Base-by-base conservation (phyloP, 2,329 filamentous ascomycete species). In the Trichoderma aggressivum region DNA sequence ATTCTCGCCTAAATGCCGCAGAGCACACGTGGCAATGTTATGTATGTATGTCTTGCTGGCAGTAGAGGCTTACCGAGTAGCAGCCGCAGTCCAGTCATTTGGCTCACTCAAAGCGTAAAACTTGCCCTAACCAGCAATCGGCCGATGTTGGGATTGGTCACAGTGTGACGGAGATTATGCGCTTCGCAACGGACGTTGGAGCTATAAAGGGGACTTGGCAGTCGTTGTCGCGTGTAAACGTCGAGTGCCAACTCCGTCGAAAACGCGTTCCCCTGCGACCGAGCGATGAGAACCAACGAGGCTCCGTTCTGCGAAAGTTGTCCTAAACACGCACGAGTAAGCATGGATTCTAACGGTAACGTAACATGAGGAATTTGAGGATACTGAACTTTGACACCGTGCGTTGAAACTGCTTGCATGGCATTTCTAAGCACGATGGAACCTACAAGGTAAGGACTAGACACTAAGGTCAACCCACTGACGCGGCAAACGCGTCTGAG, bases 11-110 rank as follows among this genome's bases (percentile, higher is more conserved):
- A 47, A 47, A 47, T 16, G 36, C 43, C 0, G 8, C 43, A 3
- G 21, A 21, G 47, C n/a, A 21, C 1, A 21, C 1, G 26, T 28
- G 47, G n/a, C n/a, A 50, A 21, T n/a, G 1, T 0, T 21, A n/a
- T n/a, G n/a, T n/a, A n/a, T n/a, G n/a, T n/a, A 1, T 21, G 10
- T 21, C 47, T 1, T 11, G n/a, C n/a, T 0, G 47, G n/a, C 1
- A 50, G 47, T 0, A 50, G 24, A 50, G 24, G 43, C 43, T 11
- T 43, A 18, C 16, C 18, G 16, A 18, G 16, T 16, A 16, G 36
- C 36, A 16, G 18, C 39, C 2, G 11, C 21, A 53, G 47, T 7
- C 11, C 21, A 50, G 0, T 10, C 43, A 21, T n/a, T 50, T 0
- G 43, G n/a, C 43, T n/a, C n/a, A n/a, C 43, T 50, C 43, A 21